These are phyloP conservation scores for Paramecium caudatum DNA, from an alignment of 73 alveolate genomes.

Conservation along the genomic window DNA sequence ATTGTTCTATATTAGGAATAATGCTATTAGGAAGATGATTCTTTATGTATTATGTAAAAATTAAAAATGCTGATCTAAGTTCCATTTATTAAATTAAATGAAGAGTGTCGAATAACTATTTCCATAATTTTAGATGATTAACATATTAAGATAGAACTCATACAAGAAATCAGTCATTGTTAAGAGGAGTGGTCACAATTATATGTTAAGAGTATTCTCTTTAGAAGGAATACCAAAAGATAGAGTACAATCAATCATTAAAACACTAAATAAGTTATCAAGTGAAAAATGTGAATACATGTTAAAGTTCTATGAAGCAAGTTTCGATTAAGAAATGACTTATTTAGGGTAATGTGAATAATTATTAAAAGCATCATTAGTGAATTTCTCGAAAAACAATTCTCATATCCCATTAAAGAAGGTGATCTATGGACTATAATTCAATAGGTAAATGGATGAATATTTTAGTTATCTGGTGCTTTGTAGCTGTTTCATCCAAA, in stretches of 20 bases:
- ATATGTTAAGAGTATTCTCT: conserved; percentile 40
- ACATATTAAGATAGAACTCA: background rate
- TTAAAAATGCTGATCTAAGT: background rate
- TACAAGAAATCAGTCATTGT: conserved; percentile 10
- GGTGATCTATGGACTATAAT: background rate
- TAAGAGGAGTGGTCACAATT: conserved; percentile 43
- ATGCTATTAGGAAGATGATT: too few species aligned
- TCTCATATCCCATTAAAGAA: background rate
- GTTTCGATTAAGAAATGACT: conserved; percentile 45
- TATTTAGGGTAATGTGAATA: conserved; percentile 58
- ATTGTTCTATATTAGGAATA: too few species aligned
- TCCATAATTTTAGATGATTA: conserved; percentile 43
- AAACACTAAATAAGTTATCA: conserved; percentile 8
- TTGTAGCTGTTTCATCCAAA: conserved; percentile 32
- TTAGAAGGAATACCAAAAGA: conserved; percentile 1
- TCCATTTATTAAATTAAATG: background rate
- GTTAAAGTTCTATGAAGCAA: conserved; percentile 50
- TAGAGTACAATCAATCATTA: conserved; percentile 1
- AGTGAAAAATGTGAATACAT: background rate
- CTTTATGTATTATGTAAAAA: too few species aligned
- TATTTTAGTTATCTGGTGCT: background rate
- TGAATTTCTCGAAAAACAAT: background rate
- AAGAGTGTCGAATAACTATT: conserved; percentile 11
- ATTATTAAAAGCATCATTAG: conserved; percentile 29
- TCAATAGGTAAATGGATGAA: background rate